Conservation (phyloP, 164 flowering plant genomes). For the Brasenia schreberi region DNA sequence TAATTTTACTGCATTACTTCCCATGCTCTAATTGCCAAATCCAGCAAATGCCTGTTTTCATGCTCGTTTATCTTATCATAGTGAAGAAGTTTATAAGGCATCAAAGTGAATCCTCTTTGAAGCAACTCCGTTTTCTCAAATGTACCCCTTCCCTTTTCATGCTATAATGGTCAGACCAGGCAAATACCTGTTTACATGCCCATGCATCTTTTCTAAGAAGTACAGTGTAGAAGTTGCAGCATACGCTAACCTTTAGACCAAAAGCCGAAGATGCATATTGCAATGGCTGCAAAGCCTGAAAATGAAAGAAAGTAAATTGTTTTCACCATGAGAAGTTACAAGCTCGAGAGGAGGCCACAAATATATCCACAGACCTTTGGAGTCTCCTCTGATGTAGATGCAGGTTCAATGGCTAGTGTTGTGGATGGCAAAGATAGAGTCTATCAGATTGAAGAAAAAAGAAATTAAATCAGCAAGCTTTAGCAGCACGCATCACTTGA, state of each 20-base stretch:
- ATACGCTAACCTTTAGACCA: conserved; percentile 24
- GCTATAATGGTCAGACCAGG: too few relatives aligned
- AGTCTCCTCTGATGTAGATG: conserved; percentile 27
- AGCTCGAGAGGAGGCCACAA: neutral
- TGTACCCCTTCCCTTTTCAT: too few relatives aligned
- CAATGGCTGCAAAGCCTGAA: conserved; percentile 17
- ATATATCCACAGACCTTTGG: conserved; percentile 21
- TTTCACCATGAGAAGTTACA: neutral
- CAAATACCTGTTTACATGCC: too few relatives aligned
- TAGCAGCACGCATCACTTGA: neutral
- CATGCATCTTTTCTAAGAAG: too few relatives aligned
- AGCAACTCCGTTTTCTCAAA: too few relatives aligned
- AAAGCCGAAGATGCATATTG: conserved; percentile 15
- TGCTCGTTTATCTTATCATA: too few relatives aligned
- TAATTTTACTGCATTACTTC: too few relatives aligned
- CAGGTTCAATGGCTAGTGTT: conserved; percentile 19
- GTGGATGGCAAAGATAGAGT: conserved; percentile 28
- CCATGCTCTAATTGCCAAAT: too few relatives aligned
- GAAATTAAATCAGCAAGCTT: neutral
- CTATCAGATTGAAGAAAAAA: conserved; percentile 18
- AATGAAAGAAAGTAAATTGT: neutral
- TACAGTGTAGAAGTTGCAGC: too few relatives aligned
- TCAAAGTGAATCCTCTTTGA: too few relatives aligned
- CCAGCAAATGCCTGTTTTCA: too few relatives aligned
- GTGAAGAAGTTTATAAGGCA: too few relatives aligned